phyloP scores from a whole-genome alignment of 345 rosid genomes.

The Populus alba region DNA sequence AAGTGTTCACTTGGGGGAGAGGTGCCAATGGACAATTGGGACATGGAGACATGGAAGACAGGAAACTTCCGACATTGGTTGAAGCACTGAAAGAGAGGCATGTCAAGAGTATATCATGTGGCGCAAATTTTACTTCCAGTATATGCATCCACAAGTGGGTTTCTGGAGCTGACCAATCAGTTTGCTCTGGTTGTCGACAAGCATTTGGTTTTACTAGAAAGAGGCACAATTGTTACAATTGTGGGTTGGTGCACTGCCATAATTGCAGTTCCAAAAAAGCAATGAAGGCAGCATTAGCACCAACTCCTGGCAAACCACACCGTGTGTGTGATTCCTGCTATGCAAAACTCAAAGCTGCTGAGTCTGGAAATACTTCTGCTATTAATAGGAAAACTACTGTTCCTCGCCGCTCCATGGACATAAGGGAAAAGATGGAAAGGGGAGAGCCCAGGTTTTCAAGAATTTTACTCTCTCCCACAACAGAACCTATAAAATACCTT shows the following conservation, averaged over 20 bases:
- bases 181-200: slow-evolving; percentile 89
- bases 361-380: slow-evolving; percentile 39
- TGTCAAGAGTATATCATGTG: slow-evolving; percentile 89
- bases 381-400: slow-evolving; percentile 39
- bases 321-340: slow-evolving; percentile 93
- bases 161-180: slow-evolving; percentile 87
- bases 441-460: slow-evolving; percentile 53
- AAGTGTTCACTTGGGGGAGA: slow-evolving; percentile 95
- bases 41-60: slow-evolving; percentile 80
- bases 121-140: slow-evolving; percentile 83
- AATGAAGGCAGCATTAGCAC: slow-evolving; percentile 88
- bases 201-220: slow-evolving; percentile 93
- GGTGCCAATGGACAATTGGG: slow-evolving; percentile 89
- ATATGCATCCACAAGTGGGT: slow-evolving; percentile 97
- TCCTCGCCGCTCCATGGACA: slow-evolving; percentile 50
- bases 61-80: slow-evolving; percentile 67
- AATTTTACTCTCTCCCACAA: slow-evolving; percentile 51
- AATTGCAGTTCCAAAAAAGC: slow-evolving; percentile 96
- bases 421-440: slow-evolving; percentile 44
- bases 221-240: slow-evolving; percentile 90
- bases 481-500: slow-evolving; percentile 69
- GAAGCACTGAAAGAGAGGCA: slow-evolving; percentile 80
- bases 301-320: slow-evolving; percentile 97
- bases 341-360: slow-evolving; percentile 77
- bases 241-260: slow-evolving; percentile 93